Evolutionary conservation across 2,329 filamentous ascomycete species (phyloP).

Genomic region (Beauveria asiatica): DNA sequence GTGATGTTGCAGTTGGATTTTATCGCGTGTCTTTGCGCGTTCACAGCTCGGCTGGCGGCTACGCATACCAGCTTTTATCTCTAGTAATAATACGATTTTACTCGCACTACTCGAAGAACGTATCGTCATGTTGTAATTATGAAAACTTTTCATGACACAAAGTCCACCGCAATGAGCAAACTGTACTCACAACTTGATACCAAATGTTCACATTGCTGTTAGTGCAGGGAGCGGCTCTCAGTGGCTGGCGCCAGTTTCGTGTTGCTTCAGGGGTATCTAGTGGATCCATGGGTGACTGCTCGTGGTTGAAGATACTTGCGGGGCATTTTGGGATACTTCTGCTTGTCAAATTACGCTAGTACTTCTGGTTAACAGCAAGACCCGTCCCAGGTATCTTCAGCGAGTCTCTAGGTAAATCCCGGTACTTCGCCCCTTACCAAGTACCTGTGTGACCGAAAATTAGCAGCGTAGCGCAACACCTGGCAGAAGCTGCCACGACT

Average conservation of each 20-base stretch:
- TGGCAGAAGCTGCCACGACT: constrained; percentile 11
- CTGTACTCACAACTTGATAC: background rate
- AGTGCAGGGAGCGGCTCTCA: background rate
- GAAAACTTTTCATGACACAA: background rate
- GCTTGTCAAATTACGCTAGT: background rate
- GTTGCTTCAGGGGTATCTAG: constrained; percentile 6
- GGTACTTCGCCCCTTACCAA: too few relatives aligned
- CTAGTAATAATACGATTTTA: too few relatives aligned
- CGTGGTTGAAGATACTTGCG: background rate
- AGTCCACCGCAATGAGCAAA: background rate
- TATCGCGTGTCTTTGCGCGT: too few relatives aligned
- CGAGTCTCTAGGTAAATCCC: background rate
- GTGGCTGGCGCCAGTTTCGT: constrained; percentile 4
- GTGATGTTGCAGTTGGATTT: too few relatives aligned
- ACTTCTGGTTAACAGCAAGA: background rate
- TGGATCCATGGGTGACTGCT: background rate
- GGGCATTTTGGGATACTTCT: background rate
- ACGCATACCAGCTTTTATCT: too few relatives aligned
- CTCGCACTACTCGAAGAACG: too few relatives aligned
- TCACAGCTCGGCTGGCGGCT: too few relatives aligned
- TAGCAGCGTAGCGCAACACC: constrained; percentile 3
- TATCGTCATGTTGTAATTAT: background rate
- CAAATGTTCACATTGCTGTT: background rate
- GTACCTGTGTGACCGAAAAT: background rate
- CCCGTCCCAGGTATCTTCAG: background rate